phyloP scores from a whole-genome alignment of 2,329 filamentous ascomycete genomes.

The Phaeosphaeria sp. region DNA sequence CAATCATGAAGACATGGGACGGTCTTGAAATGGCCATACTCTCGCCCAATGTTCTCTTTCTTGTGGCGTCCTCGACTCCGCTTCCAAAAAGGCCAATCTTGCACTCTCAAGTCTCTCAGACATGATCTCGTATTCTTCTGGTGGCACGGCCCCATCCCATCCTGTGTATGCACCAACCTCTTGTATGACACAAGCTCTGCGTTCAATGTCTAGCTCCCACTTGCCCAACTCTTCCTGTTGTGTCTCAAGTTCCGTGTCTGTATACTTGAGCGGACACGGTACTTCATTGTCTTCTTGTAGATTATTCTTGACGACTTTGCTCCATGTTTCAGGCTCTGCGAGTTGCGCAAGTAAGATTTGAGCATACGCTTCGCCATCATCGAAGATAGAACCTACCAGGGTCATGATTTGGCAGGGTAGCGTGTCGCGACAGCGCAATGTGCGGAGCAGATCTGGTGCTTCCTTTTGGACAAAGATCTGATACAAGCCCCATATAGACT shows the following conservation, averaged over 20 bases:
- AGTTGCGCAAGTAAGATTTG: conserved; percentile 10
- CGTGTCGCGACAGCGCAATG: conserved; percentile 8
- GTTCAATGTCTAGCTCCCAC: conserved; percentile 9
- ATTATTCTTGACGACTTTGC: not conserved
- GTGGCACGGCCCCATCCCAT: conserved; percentile 14
- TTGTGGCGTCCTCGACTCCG: not conserved
- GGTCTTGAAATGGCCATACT: not conserved
- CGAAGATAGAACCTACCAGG: conserved; percentile 7
- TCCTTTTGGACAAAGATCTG: conserved; percentile 11
- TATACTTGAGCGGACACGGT: not conserved
- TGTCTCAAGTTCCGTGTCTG: not conserved
- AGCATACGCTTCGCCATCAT: conserved; percentile 15
- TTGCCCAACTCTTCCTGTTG: not conserved
- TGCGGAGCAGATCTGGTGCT: conserved; percentile 6
- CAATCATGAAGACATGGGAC: too few relatives aligned
- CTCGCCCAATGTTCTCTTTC: conserved; percentile 1
- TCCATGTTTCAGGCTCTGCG: conserved; percentile 4
- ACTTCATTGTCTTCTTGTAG: not conserved
- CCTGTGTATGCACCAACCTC: conserved; percentile 15
- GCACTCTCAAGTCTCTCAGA: conserved; percentile 10
- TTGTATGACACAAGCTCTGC: conserved; percentile 10
- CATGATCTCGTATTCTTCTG: conserved; percentile 6
- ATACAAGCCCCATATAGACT: conserved; percentile 10
- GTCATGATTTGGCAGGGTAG: conserved; percentile 10
- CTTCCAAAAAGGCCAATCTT: not conserved